Percentiles rank a stretch among this genome's conserved stretches.
Evolutionary conservation across 2,329 filamentous ascomycete genomes (phyloP).

Genomic region (Gremmenia infestans): DNA sequence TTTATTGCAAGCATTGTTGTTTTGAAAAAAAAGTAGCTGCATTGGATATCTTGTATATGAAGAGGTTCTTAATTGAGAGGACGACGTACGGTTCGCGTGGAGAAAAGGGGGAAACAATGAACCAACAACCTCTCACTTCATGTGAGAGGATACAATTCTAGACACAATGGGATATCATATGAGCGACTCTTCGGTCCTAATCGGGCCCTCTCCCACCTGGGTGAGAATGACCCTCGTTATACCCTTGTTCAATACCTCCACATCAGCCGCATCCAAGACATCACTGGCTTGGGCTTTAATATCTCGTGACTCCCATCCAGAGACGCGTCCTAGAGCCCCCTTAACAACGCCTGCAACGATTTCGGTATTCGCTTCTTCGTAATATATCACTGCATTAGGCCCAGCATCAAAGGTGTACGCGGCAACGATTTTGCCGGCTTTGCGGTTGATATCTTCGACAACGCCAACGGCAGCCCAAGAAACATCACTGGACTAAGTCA

Average conservation of each 20-base stretch:
- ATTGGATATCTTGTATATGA: too few relatives aligned
- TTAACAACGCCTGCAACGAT: conserved; percentile 76
- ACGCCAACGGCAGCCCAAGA: conserved; percentile 80
- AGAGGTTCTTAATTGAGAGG: too few relatives aligned
- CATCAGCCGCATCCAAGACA: conserved; percentile 60
- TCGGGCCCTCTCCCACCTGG: conserved; percentile 82
- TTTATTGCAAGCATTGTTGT: too few relatives aligned
- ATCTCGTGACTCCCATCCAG: conserved; percentile 64
- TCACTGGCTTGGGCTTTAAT: conserved; percentile 46
- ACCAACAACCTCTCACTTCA: too few relatives aligned
- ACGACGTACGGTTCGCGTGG: too few relatives aligned
- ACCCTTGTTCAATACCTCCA: conserved; percentile 65
- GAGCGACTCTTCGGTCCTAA: conserved; percentile 72
- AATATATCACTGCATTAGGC: conserved; percentile 96
- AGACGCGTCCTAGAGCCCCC: conserved; percentile 54
- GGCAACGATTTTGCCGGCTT: conserved; percentile 72
- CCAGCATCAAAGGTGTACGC: conserved; percentile 98
- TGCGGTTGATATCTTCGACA: conserved; percentile 82
- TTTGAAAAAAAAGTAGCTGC: too few relatives aligned
- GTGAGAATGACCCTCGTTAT: conserved; percentile 89
- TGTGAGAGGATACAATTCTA: neutral
- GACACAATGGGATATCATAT: conserved; percentile 36
- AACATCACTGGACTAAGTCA: conserved; percentile 52
- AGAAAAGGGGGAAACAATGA: too few relatives aligned
- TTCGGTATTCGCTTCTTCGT: conserved; percentile 71